Evolutionary conservation across 2,329 filamentous ascomycete genomes (phyloP), one percentile per base, ranked within the genome.

Genomic region (Nemania diffusa): DNA sequence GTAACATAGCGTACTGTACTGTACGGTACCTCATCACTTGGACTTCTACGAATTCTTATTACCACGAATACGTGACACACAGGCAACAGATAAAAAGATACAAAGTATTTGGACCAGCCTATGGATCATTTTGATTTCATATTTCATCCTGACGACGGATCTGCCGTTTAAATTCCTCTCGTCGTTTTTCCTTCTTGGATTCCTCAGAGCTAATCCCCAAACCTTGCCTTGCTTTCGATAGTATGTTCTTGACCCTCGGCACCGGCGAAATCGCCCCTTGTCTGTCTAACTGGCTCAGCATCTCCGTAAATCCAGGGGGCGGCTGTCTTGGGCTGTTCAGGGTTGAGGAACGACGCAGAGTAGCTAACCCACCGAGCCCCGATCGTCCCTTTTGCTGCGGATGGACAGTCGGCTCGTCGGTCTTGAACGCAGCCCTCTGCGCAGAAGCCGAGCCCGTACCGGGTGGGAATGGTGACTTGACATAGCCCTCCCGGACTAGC

Each of bases 381-480:
- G 74, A 73, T 13, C 67, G 57, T 11, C 69, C 65, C 22, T 69
- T 72, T 11, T 64, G 64, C n/a, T 66, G 72, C 20, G 65, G 72
- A 34, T 66, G 68, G 2, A 34, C 29, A 20, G 29, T 58, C n/a
- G 58, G 34, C 13, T 61, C 64, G 17, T 64, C 62, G 1, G 56
- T 11, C 11, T 59, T 60, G 15, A 60, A 64, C 2, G 57, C 34
- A 57, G 57, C 69, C 48, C 50, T 68, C 24, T 67, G 65, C 29
- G 70, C 64, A 9, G 51, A 22, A 5, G 46, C 52, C 8, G 64
- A 65, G 34, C 62, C 51, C 3, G 53, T 17, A 20, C 50, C 50
- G 15, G 62, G 48, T 34, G 73, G 71, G 52, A 72, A 74, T 20
- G 74, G 73, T 55, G 74, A 74, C 64, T 73, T 74, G 32, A 74